Conservation (phyloP, 805 yeast species). For the Yamadazyma sp. region DNA sequence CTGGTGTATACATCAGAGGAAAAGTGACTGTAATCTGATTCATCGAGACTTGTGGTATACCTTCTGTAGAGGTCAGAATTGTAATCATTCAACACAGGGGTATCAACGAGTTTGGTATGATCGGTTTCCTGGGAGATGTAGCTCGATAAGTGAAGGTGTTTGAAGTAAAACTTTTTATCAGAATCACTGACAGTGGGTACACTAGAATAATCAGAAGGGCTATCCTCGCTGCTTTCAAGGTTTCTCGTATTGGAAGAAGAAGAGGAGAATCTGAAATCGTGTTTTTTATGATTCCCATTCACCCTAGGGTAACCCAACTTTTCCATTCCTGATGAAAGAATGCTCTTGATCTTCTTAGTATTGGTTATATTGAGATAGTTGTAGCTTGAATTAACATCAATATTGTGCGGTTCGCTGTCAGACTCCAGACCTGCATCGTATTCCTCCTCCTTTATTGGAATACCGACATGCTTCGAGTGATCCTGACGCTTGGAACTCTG, state of each 20-base stretch:
- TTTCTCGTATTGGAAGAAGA: conserved; percentile 1
- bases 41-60: too few species aligned
- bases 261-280: not conserved
- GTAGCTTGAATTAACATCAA: conserved; percentile 11
- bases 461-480: not conserved
- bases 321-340: conserved; percentile 18
- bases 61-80: conserved; percentile 7
- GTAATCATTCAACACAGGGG: not conserved
- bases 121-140: conserved; percentile 1
- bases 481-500: not conserved
- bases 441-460: too few species aligned
- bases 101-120: not conserved
- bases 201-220: not conserved
- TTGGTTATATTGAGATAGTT: conserved; percentile 16
- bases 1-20: not conserved
- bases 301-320: conserved; percentile 14
- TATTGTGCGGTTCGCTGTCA: not conserved
- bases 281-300: conserved; percentile 1
- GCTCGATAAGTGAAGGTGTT: conserved; percentile 1
- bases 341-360: conserved; percentile 13
- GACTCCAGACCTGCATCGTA: conserved; percentile 6
- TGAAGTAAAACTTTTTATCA: conserved; percentile 5
- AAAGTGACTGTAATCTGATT: conserved; percentile 9
- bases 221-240: conserved; percentile 1
- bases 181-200: conserved; percentile 4